Evolutionary conservation across 208 protist species (phyloP).

Genomic region (Trichomonas tenax): DNA sequence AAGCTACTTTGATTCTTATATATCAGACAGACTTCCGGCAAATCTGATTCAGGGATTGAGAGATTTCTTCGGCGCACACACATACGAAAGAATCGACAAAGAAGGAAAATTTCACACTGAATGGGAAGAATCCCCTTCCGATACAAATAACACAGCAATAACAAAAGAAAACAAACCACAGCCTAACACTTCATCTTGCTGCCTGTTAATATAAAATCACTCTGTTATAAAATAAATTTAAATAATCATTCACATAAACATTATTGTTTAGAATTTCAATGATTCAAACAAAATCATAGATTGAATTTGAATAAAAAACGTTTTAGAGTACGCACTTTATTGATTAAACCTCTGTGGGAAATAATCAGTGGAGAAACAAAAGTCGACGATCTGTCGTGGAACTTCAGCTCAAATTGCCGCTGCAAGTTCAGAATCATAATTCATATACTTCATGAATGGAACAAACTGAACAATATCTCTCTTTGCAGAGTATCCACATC

Average conservation of each 20-base stretch:
- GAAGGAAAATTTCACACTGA: background rate
- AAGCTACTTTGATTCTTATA: conserved; percentile 58
- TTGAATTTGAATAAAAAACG: too few species aligned
- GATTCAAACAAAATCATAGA: too few species aligned
- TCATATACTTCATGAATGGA: background rate
- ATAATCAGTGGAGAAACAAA: background rate
- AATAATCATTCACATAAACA: too few species aligned
- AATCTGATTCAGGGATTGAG: conserved; percentile 64
- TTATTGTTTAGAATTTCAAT: too few species aligned
- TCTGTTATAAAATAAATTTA: too few species aligned
- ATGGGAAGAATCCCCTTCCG: background rate
- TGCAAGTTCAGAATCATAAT: background rate
- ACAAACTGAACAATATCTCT: conserved; percentile 33
- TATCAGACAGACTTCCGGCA: conserved; percentile 47
- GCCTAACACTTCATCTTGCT: too few species aligned
- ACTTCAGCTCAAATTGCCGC: background rate
- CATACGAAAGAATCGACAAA: conserved; percentile 56
- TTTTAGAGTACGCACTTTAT: too few species aligned
- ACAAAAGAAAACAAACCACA: too few species aligned
- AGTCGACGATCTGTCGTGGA: background rate
- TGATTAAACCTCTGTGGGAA: too few species aligned
- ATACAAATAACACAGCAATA: background rate
- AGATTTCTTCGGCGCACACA: conserved; percentile 75
- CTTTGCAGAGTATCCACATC: background rate
- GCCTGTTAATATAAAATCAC: too few species aligned